Base-by-base conservation (phyloP, 495 filamentous ascomycete species). In the Talaromyces trachyspermus region DNA sequence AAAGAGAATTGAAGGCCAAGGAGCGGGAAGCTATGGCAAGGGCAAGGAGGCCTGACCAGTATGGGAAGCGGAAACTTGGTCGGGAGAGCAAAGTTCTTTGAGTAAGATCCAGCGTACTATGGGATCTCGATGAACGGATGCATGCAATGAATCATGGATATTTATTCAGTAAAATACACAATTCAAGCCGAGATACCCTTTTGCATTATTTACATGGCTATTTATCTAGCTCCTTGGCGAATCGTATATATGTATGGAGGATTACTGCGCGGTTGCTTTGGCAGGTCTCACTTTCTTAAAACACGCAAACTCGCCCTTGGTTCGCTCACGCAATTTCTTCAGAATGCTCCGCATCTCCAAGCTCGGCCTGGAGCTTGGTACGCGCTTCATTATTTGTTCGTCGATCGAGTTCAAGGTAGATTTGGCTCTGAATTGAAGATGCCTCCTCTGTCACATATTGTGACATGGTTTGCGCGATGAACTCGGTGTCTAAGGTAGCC, bases 401-500 rank as follows among this genome's bases (percentile, higher is more conserved):
- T 35, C 75, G 70, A 57, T 98, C 92, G 20, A 98, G 66, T 66
- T 88, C 85, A 43, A 88, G 77, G 62, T 98, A 98, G 45, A 97
- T 85, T 65, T 86, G 74, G 53, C 84, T 85, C 67, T 96, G 90
- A 32, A 83, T 71, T 51, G 85, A 74, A 11, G 78, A 80, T 14
- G 88, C 88, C 43, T 82, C 75, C n/a, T 94, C 83, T 10, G 86
- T 89, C 1, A 87, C 89, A 58, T 89, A 98, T 47, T 86, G 81
- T 47, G 76, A 84, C 44, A 98, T 68, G 9, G 90, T 95, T 70
- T 97, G 94, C 4, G 89, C 87, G 27, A 96, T 82, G 65, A 97
- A 98, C 64, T 98, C 92, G 7, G 95, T 89, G 50, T 98, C 92
- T 4, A 98, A 75, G 0, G 94, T 97, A 2, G 94, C 94, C 65